phyloP scores from a whole-genome alignment of 2,329 filamentous ascomycete species.

The Talaromyces sp. region DNA sequence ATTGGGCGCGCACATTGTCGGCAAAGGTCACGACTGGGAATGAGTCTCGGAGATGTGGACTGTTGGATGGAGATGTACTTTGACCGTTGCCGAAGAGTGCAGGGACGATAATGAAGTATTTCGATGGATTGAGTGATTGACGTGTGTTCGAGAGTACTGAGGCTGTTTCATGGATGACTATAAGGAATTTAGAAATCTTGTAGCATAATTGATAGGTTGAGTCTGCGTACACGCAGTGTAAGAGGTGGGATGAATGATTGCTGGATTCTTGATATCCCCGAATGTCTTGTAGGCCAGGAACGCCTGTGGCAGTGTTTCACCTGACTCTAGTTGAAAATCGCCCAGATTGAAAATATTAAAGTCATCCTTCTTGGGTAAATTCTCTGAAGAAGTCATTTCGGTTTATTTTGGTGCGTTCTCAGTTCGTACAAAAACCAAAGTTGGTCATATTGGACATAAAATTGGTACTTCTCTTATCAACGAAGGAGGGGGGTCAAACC shows the following conservation, averaged over 20 bases:
- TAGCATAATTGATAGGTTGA: not conserved
- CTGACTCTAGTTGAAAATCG: constrained; percentile 64
- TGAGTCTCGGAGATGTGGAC: constrained; percentile 34
- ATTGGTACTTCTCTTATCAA: not conserved
- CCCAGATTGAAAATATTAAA: constrained; percentile 56
- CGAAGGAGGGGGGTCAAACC: not conserved
- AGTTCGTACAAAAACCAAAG: not conserved
- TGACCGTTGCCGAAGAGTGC: constrained; percentile 68
- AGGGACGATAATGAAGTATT: constrained; percentile 66
- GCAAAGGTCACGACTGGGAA: constrained; percentile 64
- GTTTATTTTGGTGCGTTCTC: not conserved
- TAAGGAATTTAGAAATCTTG: not conserved
- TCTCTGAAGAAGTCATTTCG: not conserved
- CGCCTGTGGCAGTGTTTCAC: constrained; percentile 59
- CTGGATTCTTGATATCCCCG: constrained; percentile 59
- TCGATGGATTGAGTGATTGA: constrained; percentile 53
- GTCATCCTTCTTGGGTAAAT: not conserved
- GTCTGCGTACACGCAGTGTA: not conserved
- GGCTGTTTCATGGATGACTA: constrained; percentile 7
- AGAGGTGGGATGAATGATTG: constrained; percentile 69
- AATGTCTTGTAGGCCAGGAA: constrained; percentile 75
- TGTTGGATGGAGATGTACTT: constrained; percentile 65
- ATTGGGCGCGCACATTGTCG: constrained; percentile 66
- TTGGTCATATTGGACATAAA: not conserved
- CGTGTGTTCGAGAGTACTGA: not conserved